Evolutionary conservation across 768 basidiomycete species (phyloP).

Genomic region (Boletus subcaerulescens): DNA sequence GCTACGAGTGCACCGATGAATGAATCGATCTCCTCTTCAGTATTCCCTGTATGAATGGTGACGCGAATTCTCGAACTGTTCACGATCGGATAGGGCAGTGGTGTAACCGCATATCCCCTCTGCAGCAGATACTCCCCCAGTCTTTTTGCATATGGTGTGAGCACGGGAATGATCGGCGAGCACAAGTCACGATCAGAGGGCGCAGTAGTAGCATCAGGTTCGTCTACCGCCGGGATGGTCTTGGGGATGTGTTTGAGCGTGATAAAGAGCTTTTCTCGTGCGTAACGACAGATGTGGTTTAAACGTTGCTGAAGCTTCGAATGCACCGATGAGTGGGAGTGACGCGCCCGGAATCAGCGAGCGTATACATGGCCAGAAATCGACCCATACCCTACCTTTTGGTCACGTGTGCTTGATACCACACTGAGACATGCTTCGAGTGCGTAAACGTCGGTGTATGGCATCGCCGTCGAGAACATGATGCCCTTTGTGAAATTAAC

Average conservation of each 20-base stretch:
- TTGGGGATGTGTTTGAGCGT: conserved; percentile 8
- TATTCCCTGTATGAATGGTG: conserved; percentile 20
- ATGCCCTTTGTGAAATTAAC: conserved; percentile 18
- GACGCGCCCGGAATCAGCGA: neutral
- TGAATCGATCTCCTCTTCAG: conserved; percentile 17
- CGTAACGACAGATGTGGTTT: conserved; percentile 6
- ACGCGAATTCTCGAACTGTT: conserved; percentile 15
- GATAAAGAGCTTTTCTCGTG: conserved; percentile 3
- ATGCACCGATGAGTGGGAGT: neutral
- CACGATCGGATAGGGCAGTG: conserved; percentile 9
- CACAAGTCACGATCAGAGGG: neutral
- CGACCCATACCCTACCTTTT: conserved; percentile 15
- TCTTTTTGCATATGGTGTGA: conserved; percentile 2
- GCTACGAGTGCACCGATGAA: conserved; percentile 7
- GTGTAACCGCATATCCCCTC: conserved; percentile 11
- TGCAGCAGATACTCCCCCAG: conserved; percentile 11
- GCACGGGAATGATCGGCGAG: conserved; percentile 21
- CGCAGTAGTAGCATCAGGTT: neutral
- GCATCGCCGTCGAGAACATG: conserved; percentile 24
- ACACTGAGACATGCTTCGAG: conserved; percentile 43
- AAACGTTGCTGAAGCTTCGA: conserved; percentile 17
- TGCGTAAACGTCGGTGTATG: conserved; percentile 19
- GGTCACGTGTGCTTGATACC: conserved; percentile 10
- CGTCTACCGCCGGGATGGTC: conserved; percentile 1
- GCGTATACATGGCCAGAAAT: neutral